Base-by-base conservation (phyloP, 1,284 basidiomycete species). In the Rhizopogon parksii region DNA sequence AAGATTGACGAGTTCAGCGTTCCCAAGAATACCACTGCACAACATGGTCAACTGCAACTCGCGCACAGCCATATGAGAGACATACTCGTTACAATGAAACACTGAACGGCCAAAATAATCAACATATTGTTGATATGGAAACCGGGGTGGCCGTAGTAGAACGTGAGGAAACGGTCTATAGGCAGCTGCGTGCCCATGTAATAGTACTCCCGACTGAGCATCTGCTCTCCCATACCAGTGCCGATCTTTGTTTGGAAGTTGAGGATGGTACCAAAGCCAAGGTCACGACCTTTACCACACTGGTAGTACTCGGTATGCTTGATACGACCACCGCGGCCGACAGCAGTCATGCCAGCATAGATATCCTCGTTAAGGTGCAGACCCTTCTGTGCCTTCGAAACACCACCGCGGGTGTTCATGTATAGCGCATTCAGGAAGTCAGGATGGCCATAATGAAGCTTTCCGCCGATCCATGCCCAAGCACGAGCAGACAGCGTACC, bases 111-210 rank as follows among this genome's bases (percentile, higher is more conserved):
- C 59, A 94, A 71, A 63, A 97, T 96, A 68, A 97, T 88, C 64
- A 99, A 78, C 78, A 98, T 98, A 71, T 99, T 99, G 80, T 99
- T 98, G 75, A 99, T 95, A 68, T 98, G 95, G 88, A 99, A 99
- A 57, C 95, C 96, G 47, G 96, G 95, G 72, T 99, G 95, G 47
- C 92, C 95, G 68, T 99, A 99, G 77, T 99, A 99, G 80, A 98
- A 99, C 49, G 95, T 98, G 66, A 99, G 75, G 87, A 99, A 99
- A 48, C 96, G 87, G 68, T 99, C 96, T 68, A 97, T 85, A 37
- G 95, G 95, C 42, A 99, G 81, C 69, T 99, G 95, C n/a, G 96
- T 99, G 48, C 95, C 96, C 58, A 99, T 74, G 69, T 99, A 99
- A 73, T 99, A 99, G 74, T 99, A 98, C 74, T 99, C 95, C 61